A percentile compares a stretch with the other conserved stretches of the same genome.
phyloP scores from a whole-genome alignment of 805 yeast species.

The Nakazawaea holstii region DNA sequence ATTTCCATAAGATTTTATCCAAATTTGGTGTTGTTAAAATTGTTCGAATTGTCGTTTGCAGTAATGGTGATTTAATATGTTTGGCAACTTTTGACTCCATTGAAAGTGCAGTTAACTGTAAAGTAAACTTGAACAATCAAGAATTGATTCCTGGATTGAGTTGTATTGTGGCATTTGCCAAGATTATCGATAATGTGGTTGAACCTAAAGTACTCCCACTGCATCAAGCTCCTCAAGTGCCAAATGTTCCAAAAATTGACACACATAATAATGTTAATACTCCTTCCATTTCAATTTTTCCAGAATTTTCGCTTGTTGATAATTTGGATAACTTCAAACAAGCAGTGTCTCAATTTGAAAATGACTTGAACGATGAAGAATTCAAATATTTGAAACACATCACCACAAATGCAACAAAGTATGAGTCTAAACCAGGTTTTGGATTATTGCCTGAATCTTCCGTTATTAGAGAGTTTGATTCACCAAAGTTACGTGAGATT shows the following conservation, averaged over 20 bases:
- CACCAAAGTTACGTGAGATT: conserved; percentile 82
- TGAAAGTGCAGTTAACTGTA: conserved; percentile 76
- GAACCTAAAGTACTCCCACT: conserved; percentile 8
- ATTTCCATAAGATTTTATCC: conserved; percentile 45
- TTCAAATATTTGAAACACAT: conserved; percentile 37
- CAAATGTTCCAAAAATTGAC: conserved; percentile 17
- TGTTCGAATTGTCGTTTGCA: conserved; percentile 50
- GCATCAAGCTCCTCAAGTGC: conserved; percentile 18
- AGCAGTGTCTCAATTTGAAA: conserved; percentile 58
- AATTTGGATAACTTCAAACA: conserved; percentile 15
- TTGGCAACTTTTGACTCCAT: conserved; percentile 68
- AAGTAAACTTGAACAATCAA: conserved; percentile 71
- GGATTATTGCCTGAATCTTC: conserved; percentile 78
- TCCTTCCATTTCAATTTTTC: conserved; percentile 15
- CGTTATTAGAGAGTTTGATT: conserved; percentile 69
- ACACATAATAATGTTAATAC: conserved; percentile 18
- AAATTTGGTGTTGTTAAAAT: conserved; percentile 59
- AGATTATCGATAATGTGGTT: conserved; percentile 35
- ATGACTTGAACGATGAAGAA: conserved; percentile 48
- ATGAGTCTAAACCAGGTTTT: conserved; percentile 42
- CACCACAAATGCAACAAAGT: conserved; percentile 36
- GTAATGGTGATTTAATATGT: conserved; percentile 33
- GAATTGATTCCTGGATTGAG: conserved; percentile 78
- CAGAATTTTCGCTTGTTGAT: conserved; percentile 13
- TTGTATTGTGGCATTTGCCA: conserved; percentile 81